Evolutionary conservation across 257 asterid genomes (phyloP).

Genomic region (Solanum piurae): DNA sequence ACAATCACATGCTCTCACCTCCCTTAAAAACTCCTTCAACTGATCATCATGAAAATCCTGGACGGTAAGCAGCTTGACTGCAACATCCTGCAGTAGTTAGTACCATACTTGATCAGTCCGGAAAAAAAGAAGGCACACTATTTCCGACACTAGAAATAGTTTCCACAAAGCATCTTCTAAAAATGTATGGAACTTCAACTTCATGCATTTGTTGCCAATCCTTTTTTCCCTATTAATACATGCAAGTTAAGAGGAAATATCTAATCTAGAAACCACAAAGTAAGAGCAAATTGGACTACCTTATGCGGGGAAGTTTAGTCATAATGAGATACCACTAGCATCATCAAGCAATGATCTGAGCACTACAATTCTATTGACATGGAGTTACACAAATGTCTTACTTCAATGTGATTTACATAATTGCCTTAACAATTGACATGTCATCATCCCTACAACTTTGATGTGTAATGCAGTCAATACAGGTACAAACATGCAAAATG

Average conservation of each 20-base stretch:
- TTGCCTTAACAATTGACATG: not conserved
- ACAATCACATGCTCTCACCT: slow-evolving; percentile 36
- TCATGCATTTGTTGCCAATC: not conserved
- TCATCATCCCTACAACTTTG: not conserved
- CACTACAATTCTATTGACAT: not conserved
- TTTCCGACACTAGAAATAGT: not conserved
- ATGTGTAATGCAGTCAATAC: not conserved
- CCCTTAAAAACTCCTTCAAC: slow-evolving; percentile 83
- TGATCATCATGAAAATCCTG: slow-evolving; percentile 95
- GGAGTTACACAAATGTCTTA: not conserved
- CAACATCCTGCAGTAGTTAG: slow-evolving; percentile 70
- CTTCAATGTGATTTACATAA: not conserved
- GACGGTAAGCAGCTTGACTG: slow-evolving; percentile 70
- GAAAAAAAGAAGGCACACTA: not conserved
- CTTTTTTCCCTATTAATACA: not conserved
- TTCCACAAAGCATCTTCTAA: not conserved
- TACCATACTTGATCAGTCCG: not conserved
- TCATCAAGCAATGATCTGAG: not conserved
- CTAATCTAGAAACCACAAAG: not conserved
- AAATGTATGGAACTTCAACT: not conserved
- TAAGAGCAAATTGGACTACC: not conserved
- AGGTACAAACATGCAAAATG: not conserved
- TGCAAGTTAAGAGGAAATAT: not conserved
- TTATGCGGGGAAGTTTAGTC: not conserved
- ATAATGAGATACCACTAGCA: not conserved